Base-by-base conservation (phyloP, 225 moss, liverwort and hornwort species). In the Physcomitrellopsis africana region DNA sequence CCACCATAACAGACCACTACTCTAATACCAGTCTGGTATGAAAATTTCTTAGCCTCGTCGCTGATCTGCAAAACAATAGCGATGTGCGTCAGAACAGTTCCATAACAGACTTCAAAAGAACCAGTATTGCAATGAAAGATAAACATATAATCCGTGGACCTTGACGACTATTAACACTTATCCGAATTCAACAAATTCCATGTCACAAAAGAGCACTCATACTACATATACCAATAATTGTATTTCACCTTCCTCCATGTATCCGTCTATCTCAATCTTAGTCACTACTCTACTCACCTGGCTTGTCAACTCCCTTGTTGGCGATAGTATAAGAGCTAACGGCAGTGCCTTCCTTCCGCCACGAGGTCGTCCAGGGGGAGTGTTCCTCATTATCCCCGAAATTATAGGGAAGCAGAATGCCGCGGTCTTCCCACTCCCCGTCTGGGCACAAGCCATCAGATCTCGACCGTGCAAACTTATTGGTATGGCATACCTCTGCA, bases 391-490 rank as follows among this genome's bases (percentile, higher is more conserved):
- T 29, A 97, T 97, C 10, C 97, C 94, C 0, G 97, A 94, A 19
- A 97, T 97, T 60, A 94, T 97, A 54, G 97, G 97, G 63, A 97
- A 97, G 68, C 97, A 97, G 60, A 94, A 97, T 42, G 97, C 97
- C 3, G 97, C 97, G 1, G 97, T 97, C 87, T 97, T 97, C 8
- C 97, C 97, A 0, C 93, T 94, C 51, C 97, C 97, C 9, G 97
- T 97, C 86, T 97, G 97, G 26, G 97, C 97, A 63, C 97, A 97
- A 3, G 97, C 97, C 97, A 97, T 97, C 79, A 97, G 76, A 72
- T 97, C 97, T 77, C 97, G 86, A 10, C 97, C 97, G 13, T 80
- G 84, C 29, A 97, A 83, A 68, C 94, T 94, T 55, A 97, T 97
- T 51, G 97, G 97, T 52, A 97, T 97, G 10, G 97, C 97, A 45